Evolutionary conservation across 1,284 basidiomycete species (phyloP).

Genomic region (Ganoderma multipileum): DNA sequence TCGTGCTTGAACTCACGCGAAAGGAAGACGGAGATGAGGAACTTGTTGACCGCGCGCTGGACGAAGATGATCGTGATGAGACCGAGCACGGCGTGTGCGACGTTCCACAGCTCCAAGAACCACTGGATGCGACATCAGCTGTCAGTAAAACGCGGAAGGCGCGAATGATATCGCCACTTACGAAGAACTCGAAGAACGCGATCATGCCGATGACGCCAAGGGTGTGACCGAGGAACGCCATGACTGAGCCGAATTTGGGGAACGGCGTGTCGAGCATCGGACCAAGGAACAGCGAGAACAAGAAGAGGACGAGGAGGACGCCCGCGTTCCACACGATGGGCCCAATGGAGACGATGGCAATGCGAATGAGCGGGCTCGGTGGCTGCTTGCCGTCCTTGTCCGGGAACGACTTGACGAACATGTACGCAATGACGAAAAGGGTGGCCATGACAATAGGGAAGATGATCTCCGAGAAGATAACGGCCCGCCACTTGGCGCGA

Average conservation of each 20-base stretch:
- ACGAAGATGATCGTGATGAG: constrained; percentile 88
- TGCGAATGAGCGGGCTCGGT: constrained; percentile 85
- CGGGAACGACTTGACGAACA: constrained; percentile 89
- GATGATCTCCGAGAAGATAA: constrained; percentile 88
- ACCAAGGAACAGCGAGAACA: constrained; percentile 91
- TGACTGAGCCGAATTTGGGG: constrained; percentile 88
- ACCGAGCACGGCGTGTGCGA: constrained; percentile 90
- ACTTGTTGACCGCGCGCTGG: constrained; percentile 91
- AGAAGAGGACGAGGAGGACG: constrained; percentile 85
- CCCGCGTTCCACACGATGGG: constrained; percentile 97
- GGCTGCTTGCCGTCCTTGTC: constrained; percentile 68
- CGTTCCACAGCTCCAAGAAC: constrained; percentile 94
- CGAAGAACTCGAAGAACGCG: constrained; percentile 94
- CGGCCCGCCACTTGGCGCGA: constrained; percentile 88
- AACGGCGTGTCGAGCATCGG: constrained; percentile 88
- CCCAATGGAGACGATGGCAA: constrained; percentile 92
- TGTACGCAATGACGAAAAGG: constrained; percentile 88
- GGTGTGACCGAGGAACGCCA: constrained; percentile 88
- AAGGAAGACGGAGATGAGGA: constrained; percentile 90
- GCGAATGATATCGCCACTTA: constrained; percentile 45
- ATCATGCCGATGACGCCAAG: constrained; percentile 86
- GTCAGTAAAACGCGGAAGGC: constrained; percentile 21
- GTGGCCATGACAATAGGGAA: constrained; percentile 86
- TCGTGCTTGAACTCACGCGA: constrained; percentile 98
- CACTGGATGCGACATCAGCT: constrained; percentile 58